Base-by-base conservation (phyloP, 2,329 filamentous ascomycete genomes). In the Fonsecaea pedrosoi region DNA sequence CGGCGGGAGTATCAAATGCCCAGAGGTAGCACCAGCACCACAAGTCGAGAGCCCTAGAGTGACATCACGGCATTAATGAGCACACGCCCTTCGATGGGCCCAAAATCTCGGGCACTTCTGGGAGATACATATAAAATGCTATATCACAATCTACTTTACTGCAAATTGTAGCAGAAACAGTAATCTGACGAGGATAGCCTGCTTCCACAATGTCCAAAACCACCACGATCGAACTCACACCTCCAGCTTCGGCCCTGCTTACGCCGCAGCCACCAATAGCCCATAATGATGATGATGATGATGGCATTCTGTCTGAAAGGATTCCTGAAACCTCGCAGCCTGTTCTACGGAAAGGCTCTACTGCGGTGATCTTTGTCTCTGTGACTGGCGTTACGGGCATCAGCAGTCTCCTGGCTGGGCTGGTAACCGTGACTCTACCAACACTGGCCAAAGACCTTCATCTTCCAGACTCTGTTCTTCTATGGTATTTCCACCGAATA, bases 371-470 rank as follows among this genome's bases (percentile, higher is more conserved):
- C 3, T 69, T 69, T 54, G 62, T 61, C 13, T 48, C 59, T 18
- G 65, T 70, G 32, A 63, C 61, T 21, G 64, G 69, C 25, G 67
- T 69, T 15, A 71, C 67, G 8, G 38, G 55, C 13, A 71, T 71
- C 58, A 68, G 67, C 59, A 62, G 15, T 57, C 50, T 74, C 18
- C 65, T 74, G 7, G 64, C 64, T 7, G 73, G 73, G 21, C 60
- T 74, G 21, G 59, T 74, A 35, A 73, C 73, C 0, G 71, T 74
- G 25, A 67, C 65, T 38, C 55, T 74, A 35, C 73, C 73, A 2
- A 66, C 65, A 15, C 72, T 74, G 40, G 72, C 72, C 38, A 67
- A 60, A 54, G 72, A 74, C 50, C 65, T 75, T 5, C 50, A 62
- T 3, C 45, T 75, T 13, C 37, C 65, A 12, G 66, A 71, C 9